Evolutionary conservation across 768 basidiomycete genomes (phyloP).

Genomic region (Calocybe cyanea): DNA sequence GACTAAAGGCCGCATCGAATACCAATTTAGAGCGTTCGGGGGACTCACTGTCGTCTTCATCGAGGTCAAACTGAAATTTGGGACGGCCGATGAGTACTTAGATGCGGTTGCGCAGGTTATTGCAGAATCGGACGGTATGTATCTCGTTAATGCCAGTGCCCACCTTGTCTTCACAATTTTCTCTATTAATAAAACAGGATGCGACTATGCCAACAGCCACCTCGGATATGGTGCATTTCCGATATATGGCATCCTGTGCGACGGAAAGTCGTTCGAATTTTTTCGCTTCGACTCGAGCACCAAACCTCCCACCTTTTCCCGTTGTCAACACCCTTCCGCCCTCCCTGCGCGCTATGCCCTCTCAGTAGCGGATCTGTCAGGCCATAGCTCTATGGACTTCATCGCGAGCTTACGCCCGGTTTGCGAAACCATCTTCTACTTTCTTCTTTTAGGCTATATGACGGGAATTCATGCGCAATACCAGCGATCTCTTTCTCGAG

Average conservation of each 20-base stretch:
- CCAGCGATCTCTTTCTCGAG: too few relatives aligned
- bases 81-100: conserved; percentile 10
- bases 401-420: too few relatives aligned
- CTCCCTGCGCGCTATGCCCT: too few relatives aligned
- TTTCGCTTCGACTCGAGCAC: conserved; percentile 10
- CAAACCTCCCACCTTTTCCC: conserved; percentile 8
- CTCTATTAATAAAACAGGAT: conserved; percentile 1
- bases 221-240: conserved; percentile 5
- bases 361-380: too few relatives aligned
- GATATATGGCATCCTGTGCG: conserved; percentile 13
- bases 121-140: conserved; percentile 14
- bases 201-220: conserved; percentile 9
- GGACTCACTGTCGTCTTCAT: conserved; percentile 9
- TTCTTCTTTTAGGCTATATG: too few relatives aligned
- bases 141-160: too few relatives aligned
- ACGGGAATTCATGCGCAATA: too few relatives aligned
- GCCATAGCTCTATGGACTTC: too few relatives aligned
- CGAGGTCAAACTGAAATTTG: conserved; percentile 11
- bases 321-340: too few relatives aligned
- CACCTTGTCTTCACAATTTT: neutral
- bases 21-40: conserved; percentile 9
- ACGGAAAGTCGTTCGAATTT: conserved; percentile 16
- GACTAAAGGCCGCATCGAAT: conserved; percentile 12
- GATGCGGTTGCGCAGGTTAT: conserved; percentile 16
- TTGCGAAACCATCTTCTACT: too few relatives aligned